These are phyloP conservation scores for Citrus sp. DNA, from an alignment of 345 rosid species.

Conservation along the genomic window DNA sequence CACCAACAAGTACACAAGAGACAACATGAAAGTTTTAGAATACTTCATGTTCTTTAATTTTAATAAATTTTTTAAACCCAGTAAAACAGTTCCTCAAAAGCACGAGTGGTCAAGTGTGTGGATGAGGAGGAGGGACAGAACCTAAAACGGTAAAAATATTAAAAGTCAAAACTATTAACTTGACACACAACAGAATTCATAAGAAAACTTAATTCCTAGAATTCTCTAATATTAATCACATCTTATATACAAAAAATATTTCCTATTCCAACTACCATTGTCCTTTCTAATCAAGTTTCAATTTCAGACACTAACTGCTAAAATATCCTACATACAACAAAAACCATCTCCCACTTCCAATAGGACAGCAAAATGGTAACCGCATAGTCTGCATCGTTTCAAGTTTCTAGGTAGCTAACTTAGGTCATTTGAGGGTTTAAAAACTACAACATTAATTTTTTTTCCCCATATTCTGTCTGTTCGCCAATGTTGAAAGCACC, in stretches of 20 bases:
- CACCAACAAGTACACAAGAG: slow-evolving; percentile 19
- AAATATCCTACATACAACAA: not conserved
- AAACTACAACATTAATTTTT: not conserved
- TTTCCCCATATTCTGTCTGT: no score
- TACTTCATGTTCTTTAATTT: no score
- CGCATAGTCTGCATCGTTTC: not conserved
- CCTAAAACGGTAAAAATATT: not conserved
- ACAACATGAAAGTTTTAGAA: not conserved
- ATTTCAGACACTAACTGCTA: not conserved
- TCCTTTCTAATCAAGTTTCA: not conserved
- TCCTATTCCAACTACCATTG: not conserved
- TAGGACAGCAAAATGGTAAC: not conserved
- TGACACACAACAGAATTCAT: not conserved
- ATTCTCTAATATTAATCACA: not conserved
- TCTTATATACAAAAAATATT: not conserved
- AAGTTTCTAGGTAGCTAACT: not conserved
- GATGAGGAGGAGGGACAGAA: not conserved
- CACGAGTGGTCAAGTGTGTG: not conserved
- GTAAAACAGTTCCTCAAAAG: not conserved
- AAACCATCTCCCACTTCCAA: not conserved
- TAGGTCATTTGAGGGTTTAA: not conserved
- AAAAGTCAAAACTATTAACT: not conserved
- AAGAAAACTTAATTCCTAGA: not conserved
- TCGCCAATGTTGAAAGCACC: not conserved
- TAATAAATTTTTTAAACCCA: not conserved